Evolutionary conservation across 2,329 filamentous ascomycete genomes (phyloP).

Genomic region (Penicillium concentricum): DNA sequence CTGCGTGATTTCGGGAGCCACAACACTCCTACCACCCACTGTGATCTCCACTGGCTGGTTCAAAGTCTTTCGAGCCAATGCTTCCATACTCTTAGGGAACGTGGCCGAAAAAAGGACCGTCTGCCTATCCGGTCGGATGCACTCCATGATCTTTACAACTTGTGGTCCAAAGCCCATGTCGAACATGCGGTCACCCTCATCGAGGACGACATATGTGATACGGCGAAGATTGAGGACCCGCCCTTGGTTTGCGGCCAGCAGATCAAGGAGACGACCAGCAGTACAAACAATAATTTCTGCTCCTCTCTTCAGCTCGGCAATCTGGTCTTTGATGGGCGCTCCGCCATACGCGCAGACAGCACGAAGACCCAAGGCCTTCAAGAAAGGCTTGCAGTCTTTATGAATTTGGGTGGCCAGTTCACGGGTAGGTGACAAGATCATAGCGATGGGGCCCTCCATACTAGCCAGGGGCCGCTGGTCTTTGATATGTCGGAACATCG

Average conservation of each 20-base stretch:
- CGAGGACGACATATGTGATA: conserved; percentile 90
- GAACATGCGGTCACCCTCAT: conserved; percentile 98
- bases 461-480: conserved; percentile 81
- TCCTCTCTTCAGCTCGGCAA: conserved; percentile 91
- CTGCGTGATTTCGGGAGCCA: conserved; percentile 76
- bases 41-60: conserved; percentile 85
- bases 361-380: conserved; percentile 80
- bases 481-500: conserved; percentile 97
- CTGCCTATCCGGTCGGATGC: conserved; percentile 87
- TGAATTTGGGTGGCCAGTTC: conserved; percentile 94
- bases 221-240: conserved; percentile 86
- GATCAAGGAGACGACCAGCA: conserved; percentile 91
- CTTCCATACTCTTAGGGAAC: conserved; percentile 90
- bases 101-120: conserved; percentile 96
- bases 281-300: conserved; percentile 95
- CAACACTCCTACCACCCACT: conserved; percentile 77
- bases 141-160: conserved; percentile 92
- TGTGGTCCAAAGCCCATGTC: conserved; percentile 99
- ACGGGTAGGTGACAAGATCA: conserved; percentile 92
- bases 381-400: conserved; percentile 88
- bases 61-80: conserved; percentile 82
- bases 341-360: conserved; percentile 93
- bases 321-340: conserved; percentile 94
- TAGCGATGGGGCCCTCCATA: conserved; percentile 79
- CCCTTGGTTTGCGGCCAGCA: conserved; percentile 90